Base-by-base conservation (phyloP, 2,329 filamentous ascomycete species). In the Talaromyces sp. region DNA sequence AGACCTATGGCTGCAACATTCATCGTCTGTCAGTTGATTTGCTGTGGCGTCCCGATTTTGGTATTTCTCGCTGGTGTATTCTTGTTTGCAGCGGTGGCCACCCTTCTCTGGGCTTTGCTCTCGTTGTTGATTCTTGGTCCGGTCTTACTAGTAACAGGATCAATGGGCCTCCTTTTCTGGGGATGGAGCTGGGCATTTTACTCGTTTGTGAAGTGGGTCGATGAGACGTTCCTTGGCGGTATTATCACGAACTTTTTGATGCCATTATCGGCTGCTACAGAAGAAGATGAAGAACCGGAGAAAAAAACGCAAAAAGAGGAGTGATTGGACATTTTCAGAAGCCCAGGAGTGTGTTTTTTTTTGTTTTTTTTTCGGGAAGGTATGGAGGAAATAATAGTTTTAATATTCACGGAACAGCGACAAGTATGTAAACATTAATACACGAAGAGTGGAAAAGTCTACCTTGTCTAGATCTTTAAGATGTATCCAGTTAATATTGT, bases 31-130 rank as follows among this genome's bases (percentile, higher is more conserved):
- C 72, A 75, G 57, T 56, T 69, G 49, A 67, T 75, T 19, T 75
- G 72, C 58, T 73, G 71, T 25, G 72, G 71, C 2, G 68, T 75
- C 6, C 72, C 72, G n/a, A 42, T 74, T 27, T 57, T 75, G 11
- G 66, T 74, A 0, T 74, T 74, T 22, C 42, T 74, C 25, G 71
- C 68, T 0, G 72, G 72, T 0, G 69, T 72, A 25, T 69, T 73
- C 30, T 17, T 74, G 4, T 73, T 75, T 56, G 72, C 72, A 0
- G 70, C 69, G 3, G 70, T 74, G 4, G 67, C 72, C 5, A 58
- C 71, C 13, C 13, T 73, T 11, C 63, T 74, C 8, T 74, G 71
- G 71, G 66, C 65, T 7, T 32, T 74, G 11, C 60, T 75, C 30
- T 70, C 70, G 28, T 53, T 73, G 54, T 61, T 75, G 19, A 66